Evolutionary conservation across 768 basidiomycete genomes (phyloP).

Genomic region (Epithele typhae): DNA sequence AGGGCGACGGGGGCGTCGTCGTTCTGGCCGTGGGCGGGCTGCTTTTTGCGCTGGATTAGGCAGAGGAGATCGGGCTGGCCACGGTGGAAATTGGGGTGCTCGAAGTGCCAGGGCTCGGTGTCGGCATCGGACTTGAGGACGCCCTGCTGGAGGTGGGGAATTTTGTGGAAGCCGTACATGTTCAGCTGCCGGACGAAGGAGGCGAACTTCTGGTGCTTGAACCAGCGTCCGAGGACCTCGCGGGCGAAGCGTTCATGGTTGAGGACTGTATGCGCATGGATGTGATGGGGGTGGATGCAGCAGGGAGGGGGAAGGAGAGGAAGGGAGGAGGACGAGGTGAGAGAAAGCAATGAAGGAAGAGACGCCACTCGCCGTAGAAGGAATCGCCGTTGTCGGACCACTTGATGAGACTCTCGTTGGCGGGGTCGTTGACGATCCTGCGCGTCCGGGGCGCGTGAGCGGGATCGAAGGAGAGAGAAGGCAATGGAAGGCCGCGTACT

Average conservation of each 20-base stretch:
- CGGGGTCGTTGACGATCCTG: constrained; percentile 90
- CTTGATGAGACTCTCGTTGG: constrained; percentile 78
- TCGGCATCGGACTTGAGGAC: constrained; percentile 81
- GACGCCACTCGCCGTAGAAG: constrained; percentile 67
- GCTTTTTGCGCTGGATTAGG: constrained; percentile 84
- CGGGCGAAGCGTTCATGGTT: constrained; percentile 89
- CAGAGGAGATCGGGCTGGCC: constrained; percentile 86
- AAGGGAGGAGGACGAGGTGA: background rate
- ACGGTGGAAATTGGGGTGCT: constrained; percentile 83
- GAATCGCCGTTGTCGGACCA: constrained; percentile 92
- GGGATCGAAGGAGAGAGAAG: constrained; percentile 3
- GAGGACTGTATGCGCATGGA: constrained; percentile 50
- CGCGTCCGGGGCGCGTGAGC: background rate
- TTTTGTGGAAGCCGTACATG: constrained; percentile 95
- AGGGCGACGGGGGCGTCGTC: constrained; percentile 15
- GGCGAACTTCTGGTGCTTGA: constrained; percentile 96
- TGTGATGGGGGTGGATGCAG: background rate
- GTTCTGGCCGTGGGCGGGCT: constrained; percentile 34
- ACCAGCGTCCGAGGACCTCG: constrained; percentile 89
- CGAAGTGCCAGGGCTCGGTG: constrained; percentile 88
- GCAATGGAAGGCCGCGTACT: constrained; percentile 46
- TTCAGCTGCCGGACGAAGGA: constrained; percentile 92
- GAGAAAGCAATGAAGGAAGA: background rate
- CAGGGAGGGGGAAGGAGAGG: background rate
- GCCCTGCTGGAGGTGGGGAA: constrained; percentile 94